Conservation (phyloP, 177 flowering plant genomes). For the Tripterygium wilfordii region DNA sequence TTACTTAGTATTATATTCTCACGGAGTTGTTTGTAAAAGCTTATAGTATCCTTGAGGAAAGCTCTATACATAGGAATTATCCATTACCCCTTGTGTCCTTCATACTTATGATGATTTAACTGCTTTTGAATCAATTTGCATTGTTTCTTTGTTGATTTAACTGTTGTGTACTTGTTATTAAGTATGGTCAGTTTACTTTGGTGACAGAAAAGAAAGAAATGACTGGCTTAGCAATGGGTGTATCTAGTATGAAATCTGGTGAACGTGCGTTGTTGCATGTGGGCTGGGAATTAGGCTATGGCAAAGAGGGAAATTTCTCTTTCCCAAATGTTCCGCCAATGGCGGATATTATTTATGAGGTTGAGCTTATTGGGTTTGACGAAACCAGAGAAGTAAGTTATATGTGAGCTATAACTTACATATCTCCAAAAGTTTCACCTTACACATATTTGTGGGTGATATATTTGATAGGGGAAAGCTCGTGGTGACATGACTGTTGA, state of each 20-base stretch:
- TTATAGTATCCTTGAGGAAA: too few relatives aligned
- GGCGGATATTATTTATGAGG: slow-evolving; percentile 90
- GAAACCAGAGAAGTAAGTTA: slow-evolving; percentile 77
- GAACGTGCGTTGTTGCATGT: slow-evolving; percentile 87
- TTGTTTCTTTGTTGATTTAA: neutral
- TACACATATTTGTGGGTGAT: neutral
- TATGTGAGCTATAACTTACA: neutral
- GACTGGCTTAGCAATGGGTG: slow-evolving; percentile 82
- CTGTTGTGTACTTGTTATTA: neutral
- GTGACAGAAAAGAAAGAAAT: slow-evolving; percentile 80
- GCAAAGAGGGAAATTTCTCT: slow-evolving; percentile 93
- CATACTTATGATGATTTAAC: too few relatives aligned
- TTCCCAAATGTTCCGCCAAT: slow-evolving; percentile 97
- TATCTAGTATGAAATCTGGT: slow-evolving; percentile 85
- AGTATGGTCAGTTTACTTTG: slow-evolving; percentile 7
- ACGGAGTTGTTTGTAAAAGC: too few relatives aligned
- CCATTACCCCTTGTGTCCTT: too few relatives aligned
- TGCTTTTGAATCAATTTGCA: neutral
- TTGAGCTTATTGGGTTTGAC: slow-evolving; percentile 95
- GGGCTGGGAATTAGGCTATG: slow-evolving; percentile 94
- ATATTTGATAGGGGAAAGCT: slow-evolving; percentile 70
- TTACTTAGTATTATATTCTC: too few relatives aligned
- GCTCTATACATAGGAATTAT: too few relatives aligned
- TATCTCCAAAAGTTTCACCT: neutral
- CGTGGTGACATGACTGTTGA: slow-evolving; percentile 96